Conservation (phyloP, 345 rosid species). For the Eucalyptus microcorys region DNA sequence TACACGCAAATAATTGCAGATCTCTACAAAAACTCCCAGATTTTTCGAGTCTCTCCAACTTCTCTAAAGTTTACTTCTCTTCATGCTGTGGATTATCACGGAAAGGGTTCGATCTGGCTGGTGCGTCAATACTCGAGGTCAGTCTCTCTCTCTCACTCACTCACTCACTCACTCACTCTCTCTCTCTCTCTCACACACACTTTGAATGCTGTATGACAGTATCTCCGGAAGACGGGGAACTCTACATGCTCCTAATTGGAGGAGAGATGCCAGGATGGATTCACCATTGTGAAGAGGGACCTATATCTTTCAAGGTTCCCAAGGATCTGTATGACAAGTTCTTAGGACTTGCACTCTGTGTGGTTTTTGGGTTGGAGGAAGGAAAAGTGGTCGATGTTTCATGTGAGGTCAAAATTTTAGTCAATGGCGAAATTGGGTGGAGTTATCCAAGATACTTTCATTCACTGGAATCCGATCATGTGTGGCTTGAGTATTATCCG, state of each 20-base stretch:
- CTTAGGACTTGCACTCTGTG: not conserved
- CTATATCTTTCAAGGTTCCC: not conserved
- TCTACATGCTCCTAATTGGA: not conserved
- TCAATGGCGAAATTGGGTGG: too few relatives aligned
- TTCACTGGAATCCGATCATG: not conserved
- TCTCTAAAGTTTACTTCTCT: not conserved
- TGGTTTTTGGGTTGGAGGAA: not conserved
- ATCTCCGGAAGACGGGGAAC: not conserved
- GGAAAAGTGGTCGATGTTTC: rapidly evolving
- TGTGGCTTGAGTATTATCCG: too few relatives aligned
- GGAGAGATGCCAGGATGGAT: not conserved
- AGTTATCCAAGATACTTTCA: rapidly evolving
- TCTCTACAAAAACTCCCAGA: not conserved
- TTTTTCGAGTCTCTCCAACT: not conserved
- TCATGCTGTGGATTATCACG: not conserved
- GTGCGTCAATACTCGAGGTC: not conserved
- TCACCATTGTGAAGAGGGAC: not conserved
- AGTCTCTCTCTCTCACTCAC: too few relatives aligned
- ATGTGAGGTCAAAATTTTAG: too few relatives aligned
- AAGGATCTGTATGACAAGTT: not conserved
- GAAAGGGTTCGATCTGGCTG: not conserved
- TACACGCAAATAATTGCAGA: not conserved
- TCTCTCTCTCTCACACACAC: rapidly evolving
- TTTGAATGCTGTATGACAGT: not conserved
- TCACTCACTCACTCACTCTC: too few relatives aligned